phyloP scores from a whole-genome alignment of 805 yeast genomes.

The Ogataea trehaloabstinens region DNA sequence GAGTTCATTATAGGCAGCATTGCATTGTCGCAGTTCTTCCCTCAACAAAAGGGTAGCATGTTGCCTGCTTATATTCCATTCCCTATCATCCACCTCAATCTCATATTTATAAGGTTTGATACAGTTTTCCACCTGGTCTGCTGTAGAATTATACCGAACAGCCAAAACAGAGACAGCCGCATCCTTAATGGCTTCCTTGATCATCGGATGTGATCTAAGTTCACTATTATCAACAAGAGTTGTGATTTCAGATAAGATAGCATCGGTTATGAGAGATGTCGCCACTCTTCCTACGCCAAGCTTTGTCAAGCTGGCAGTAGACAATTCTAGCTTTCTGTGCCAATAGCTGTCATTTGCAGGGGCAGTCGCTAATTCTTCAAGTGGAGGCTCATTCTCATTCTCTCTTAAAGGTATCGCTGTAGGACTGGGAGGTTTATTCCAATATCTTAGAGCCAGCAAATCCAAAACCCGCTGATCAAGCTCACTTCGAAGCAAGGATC shows the following conservation, averaged over 20 bases:
- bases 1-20: constrained; percentile 54
- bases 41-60: constrained; percentile 70
- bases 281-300: constrained; percentile 91
- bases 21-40: constrained; percentile 86
- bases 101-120: constrained; percentile 97
- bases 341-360: constrained; percentile 74
- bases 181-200: constrained; percentile 74
- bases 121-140: constrained; percentile 98
- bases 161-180: constrained; percentile 81
- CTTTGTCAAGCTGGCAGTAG: constrained; percentile 83
- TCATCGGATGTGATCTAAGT: constrained; percentile 81
- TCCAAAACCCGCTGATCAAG: constrained; percentile 89
- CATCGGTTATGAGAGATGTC: constrained; percentile 77
- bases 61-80: constrained; percentile 81
- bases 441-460: constrained; percentile 82
- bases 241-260: constrained; percentile 73
- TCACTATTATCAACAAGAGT: constrained; percentile 72
- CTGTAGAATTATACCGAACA: constrained; percentile 80
- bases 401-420: constrained; percentile 12
- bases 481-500: constrained; percentile 73
- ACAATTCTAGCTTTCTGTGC: constrained; percentile 81
- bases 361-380: constrained; percentile 55
- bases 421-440: constrained; percentile 66
- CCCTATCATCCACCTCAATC: constrained; percentile 92
- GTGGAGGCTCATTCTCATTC: constrained; percentile 39